phyloP scores from a whole-genome alignment of 1,139 yeast species.

The Candida sojae region DNA sequence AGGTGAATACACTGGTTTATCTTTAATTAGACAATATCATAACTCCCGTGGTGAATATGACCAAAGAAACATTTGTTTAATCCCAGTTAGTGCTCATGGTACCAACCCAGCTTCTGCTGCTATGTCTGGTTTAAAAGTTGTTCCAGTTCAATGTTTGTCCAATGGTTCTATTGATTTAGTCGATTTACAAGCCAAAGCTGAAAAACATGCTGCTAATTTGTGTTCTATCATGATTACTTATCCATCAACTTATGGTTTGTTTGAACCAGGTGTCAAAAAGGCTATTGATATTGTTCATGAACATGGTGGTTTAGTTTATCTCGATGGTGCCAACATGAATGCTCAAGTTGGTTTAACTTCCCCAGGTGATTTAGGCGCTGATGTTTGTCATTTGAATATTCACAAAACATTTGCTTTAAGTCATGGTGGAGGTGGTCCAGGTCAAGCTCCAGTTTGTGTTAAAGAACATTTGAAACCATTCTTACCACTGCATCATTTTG shows the following conservation, averaged over 20 bases:
- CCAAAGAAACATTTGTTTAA: constrained; percentile 81
- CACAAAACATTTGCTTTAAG: constrained; percentile 98
- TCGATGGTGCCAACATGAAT: constrained; percentile 99
- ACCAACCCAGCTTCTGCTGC: constrained; percentile 99
- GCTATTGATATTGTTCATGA: constrained; percentile 85
- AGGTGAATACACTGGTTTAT: constrained; percentile 94
- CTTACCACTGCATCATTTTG: constrained; percentile 76
- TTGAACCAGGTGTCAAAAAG: constrained; percentile 84
- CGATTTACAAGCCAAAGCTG: constrained; percentile 76
- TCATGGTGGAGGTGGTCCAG: constrained; percentile 99
- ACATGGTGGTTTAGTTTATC: constrained; percentile 92
- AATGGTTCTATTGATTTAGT: constrained; percentile 84
- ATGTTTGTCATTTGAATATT: constrained; percentile 93
- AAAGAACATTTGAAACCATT: constrained; percentile 77
- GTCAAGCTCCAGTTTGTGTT: constrained; percentile 98
- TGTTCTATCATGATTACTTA: constrained; percentile 97
- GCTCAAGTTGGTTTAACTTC: constrained; percentile 98
- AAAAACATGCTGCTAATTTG: constrained; percentile 62
- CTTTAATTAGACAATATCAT: constrained; percentile 81
- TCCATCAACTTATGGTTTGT: constrained; percentile 95
- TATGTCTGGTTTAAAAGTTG: constrained; percentile 93
- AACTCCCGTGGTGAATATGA: constrained; percentile 66
- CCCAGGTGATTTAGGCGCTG: constrained; percentile 98
- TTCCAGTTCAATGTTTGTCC: constrained; percentile 81
- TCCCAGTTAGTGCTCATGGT: constrained; percentile 97